Conservation (phyloP, 2,329 filamentous ascomycete genomes). For the Endoconidiophora polonica region DNA sequence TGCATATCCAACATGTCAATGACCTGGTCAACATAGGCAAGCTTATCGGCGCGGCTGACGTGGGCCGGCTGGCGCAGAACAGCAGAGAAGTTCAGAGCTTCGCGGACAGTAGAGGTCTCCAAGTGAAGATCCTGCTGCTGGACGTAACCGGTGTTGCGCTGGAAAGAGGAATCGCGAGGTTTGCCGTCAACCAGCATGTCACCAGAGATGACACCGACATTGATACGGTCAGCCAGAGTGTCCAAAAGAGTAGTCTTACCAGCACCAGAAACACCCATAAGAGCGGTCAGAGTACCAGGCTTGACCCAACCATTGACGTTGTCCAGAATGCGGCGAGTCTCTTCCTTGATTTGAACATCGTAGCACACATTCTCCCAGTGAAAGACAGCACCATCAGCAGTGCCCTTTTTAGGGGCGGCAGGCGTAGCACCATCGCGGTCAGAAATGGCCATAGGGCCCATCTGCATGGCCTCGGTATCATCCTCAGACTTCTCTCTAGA, state of each 20-base stretch:
- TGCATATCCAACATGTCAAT: conserved; percentile 85
- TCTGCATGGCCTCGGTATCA: conserved; percentile 38
- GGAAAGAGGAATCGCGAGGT: conserved; percentile 38
- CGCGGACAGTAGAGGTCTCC: conserved; percentile 68
- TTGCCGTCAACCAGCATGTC: conserved; percentile 50
- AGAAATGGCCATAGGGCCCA: conserved; percentile 32
- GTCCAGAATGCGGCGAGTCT: conserved; percentile 56
- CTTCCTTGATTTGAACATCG: conserved; percentile 58
- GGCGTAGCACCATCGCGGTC: conserved; percentile 20
- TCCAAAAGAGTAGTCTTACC: conserved; percentile 29
- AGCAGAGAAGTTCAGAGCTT: conserved; percentile 75
- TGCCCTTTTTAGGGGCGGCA: conserved; percentile 19
- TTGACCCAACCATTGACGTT: conserved; percentile 79
- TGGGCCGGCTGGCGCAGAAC: conserved; percentile 66
- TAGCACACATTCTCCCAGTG: conserved; percentile 76
- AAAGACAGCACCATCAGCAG: conserved; percentile 47
- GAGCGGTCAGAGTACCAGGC: conserved; percentile 68
- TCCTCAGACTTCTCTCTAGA: conserved; percentile 45
- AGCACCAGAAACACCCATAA: conserved; percentile 45
- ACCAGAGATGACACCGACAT: conserved; percentile 46
- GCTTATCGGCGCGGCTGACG: conserved; percentile 58
- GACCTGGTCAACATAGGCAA: conserved; percentile 76
- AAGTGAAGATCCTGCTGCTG: conserved; percentile 87
- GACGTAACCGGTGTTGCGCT: conserved; percentile 49
- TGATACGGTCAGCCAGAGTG: conserved; percentile 31